Percentiles rank a stretch among this genome's conserved stretches.
Conservation (phyloP, 345 rosid species). For the Punica granatum region DNA sequence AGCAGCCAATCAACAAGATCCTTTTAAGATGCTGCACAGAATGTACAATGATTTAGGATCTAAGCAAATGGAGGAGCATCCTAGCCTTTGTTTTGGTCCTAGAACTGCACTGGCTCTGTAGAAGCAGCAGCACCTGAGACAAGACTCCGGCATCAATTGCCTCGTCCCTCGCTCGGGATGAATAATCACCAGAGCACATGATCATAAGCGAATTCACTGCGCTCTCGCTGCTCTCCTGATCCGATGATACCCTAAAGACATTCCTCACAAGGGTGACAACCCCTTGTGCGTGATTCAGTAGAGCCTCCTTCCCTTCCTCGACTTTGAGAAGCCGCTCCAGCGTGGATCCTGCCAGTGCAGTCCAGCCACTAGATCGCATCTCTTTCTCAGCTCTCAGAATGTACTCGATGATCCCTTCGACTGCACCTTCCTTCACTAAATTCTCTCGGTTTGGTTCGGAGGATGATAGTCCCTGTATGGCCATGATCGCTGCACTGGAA, state of each 20-base stretch:
- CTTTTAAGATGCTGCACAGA: background rate
- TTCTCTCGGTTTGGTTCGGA: conserved; percentile 26
- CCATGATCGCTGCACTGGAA: conserved; percentile 27
- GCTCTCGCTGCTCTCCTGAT: conserved; percentile 51
- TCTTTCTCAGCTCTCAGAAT: conserved; percentile 23
- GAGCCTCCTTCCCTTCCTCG: conserved; percentile 25
- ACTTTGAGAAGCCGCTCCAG: conserved; percentile 31
- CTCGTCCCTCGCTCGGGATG: conserved; percentile 23
- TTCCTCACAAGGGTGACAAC: conserved; percentile 30
- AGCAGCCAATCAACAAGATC: background rate
- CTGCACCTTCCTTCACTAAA: conserved; percentile 27
- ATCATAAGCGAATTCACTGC: conserved; percentile 34
- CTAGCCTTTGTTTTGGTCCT: conserved; percentile 18
- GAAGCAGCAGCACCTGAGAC: conserved; percentile 15
- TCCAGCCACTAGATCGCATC: conserved; percentile 13
- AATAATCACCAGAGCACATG: conserved; percentile 27
- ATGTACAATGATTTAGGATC: background rate
- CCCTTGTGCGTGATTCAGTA: conserved; percentile 28
- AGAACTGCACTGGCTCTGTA: conserved; percentile 16
- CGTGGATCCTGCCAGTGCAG: conserved; percentile 26
- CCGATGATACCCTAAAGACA: conserved; percentile 46
- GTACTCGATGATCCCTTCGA: conserved; percentile 25
- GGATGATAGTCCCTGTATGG: conserved; percentile 37
- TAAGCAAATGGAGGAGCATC: conserved; percentile 16
- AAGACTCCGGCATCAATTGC: conserved; percentile 13